Evolutionary conservation across 805 yeast genomes (phyloP).

Genomic region (Blastobotrys robertii): DNA sequence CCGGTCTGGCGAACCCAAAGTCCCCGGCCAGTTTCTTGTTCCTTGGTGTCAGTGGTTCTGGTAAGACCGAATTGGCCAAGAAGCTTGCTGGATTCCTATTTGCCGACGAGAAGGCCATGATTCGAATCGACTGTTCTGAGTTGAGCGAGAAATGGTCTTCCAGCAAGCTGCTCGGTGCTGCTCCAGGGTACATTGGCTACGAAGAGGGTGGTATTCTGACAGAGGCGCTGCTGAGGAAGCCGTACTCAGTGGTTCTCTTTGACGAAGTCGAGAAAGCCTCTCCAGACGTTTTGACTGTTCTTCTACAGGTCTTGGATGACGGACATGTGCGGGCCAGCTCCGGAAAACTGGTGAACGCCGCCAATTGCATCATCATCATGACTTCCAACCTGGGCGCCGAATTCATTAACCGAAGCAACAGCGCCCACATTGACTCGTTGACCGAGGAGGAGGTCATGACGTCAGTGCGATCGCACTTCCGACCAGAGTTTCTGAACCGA

Average conservation of each 20-base stretch:
- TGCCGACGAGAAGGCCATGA: conserved; percentile 93
- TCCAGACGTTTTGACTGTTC: conserved; percentile 89
- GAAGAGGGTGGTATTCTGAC: conserved; percentile 97
- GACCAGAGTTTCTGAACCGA: conserved; percentile 96
- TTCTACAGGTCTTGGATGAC: conserved; percentile 89
- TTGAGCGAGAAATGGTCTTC: conserved; percentile 92
- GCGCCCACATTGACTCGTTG: conserved; percentile 46
- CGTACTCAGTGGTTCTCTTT: conserved; percentile 91
- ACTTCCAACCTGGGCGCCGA: conserved; percentile 97
- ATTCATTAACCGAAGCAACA: conserved; percentile 59
- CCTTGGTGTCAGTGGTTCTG: conserved; percentile 93
- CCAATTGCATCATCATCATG: conserved; percentile 89
- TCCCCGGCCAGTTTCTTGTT: conserved; percentile 95
- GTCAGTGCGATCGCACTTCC: conserved; percentile 78
- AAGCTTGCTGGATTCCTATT: conserved; percentile 92
- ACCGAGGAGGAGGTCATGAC: conserved; percentile 75
- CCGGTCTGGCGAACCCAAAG: conserved; percentile 92
- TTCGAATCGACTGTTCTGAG: conserved; percentile 96
- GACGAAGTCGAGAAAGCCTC: conserved; percentile 99
- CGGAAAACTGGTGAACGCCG: conserved; percentile 88
- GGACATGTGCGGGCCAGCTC: conserved; percentile 92
- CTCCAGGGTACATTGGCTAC: conserved; percentile 95
- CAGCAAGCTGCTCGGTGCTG: conserved; percentile 90
- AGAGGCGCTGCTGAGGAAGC: conserved; percentile 81
- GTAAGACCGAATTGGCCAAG: conserved; percentile 97